Evolutionary conservation across 306 rosid genomes (phyloP), one percentile per base, ranked within the genome.

Genomic region (Cicer cuneatum): DNA sequence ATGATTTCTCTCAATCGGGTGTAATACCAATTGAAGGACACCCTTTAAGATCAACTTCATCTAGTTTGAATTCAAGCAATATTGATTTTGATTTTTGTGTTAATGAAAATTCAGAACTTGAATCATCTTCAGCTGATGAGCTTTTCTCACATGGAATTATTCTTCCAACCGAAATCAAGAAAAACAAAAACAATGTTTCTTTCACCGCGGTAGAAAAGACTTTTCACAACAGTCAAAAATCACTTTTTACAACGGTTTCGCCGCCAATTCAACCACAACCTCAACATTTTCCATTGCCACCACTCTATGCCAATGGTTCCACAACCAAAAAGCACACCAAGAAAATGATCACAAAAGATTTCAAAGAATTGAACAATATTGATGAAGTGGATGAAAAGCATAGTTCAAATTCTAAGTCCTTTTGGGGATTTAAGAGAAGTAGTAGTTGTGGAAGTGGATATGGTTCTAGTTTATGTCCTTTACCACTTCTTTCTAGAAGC

Each of bases 391-490:
- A 77, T 76, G 84, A 83, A 83, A 83, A 85, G 81, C 88, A 84
- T 15, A 75, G 72, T 71, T 81, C 88, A 1, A 87, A 78, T 69
- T 82, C 89, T 1, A 87, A 82, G 71, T 93, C 95, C 0, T 93
- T 90, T 63, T 93, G 98, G 98, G 39, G 95, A 13, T 93, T 93
- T 74, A 90, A 86, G 82, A 80, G 98, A 71, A 93, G 98, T 58
- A 93, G 95, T 40, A 93, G 98, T 47, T 90, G 97, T 80, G 98
- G 98, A 0, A 86, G 85, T 80, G 98, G 95, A 39, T 90, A 93
- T 58, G 92, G 89, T 12, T 79, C 89, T 12, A 90, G 90, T 47
- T 81, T 93, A 16, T 93, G 98, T 70, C 98, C 98, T 70, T 71
- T 93, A 33, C 95, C 95, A 39, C 90, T 93, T 71, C 49, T 93